Evolutionary conservation across 1,284 basidiomycete genomes (phyloP), one percentile per base, ranked within the genome.

Genomic region (Trametes pubescens): DNA sequence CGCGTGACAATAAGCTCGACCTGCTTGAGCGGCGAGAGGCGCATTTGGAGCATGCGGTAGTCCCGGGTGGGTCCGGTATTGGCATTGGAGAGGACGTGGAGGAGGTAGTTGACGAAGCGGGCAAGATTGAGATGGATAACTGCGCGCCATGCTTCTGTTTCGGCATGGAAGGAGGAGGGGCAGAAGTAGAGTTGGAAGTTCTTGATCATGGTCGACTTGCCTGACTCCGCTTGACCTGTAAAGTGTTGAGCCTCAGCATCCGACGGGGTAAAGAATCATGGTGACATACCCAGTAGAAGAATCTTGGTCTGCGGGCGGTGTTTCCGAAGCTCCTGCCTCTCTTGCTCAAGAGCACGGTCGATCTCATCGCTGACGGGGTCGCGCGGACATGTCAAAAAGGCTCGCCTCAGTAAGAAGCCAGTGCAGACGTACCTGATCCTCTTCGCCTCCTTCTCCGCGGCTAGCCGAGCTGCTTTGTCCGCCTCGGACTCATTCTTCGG

Each of bases 201-300:
- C 75, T 88, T 88, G 44, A 90, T 76, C 52, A 88, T 80, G 0
- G 88, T 89, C 0, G 86, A 88, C 71, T 90, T 89, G 24, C 88
- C 87, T 0, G 86, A 86, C 75, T 88, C 86, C 26, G 87, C 84
- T 74, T 88, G 87, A 56, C 88, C 87, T 88, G 65, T n/a, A n/a
- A n/a, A n/a, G n/a, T n/a, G 1, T 22, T 5, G 16, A 9, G 10
- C 2, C 18, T 6, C 16, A 18, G 24, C 22, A 26, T 24, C n/a
- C 2, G 13, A 14, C 37, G 13, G 51, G 9, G 44, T 22, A 11
- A 22, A 14, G 14, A 40, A 52, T 38, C 35, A 47, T 6, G 26
- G 43, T 24, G 22, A 69, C 83, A 48, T 60, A 86, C 86, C 86
- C 43, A 88, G 76, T 47, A 88, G 74, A 43, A 88, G 75, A 24